These are phyloP conservation scores for Tricholoma terreum DNA, from an alignment of 768 basidiomycete species.

Conservation along the genomic window DNA sequence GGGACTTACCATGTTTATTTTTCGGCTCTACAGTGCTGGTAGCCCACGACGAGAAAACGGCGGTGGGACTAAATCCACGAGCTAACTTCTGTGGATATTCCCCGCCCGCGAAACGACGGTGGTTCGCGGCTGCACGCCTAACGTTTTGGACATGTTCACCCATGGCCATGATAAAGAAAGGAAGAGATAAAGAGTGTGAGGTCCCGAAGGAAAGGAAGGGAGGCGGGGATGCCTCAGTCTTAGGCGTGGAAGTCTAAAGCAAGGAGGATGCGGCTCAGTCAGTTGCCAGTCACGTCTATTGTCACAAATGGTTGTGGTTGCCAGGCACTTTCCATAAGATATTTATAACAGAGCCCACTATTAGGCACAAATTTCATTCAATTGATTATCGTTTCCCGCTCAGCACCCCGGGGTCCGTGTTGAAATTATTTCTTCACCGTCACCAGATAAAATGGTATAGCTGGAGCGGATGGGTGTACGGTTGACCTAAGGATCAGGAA, in stretches of 20 bases:
- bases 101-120: conserved; percentile 15
- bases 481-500: too few relatives aligned
- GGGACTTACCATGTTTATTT: background rate
- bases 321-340: too few relatives aligned
- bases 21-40: conserved; percentile 1
- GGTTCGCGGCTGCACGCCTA: conserved; percentile 16
- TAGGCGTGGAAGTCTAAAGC: background rate
- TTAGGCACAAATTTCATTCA: too few relatives aligned
- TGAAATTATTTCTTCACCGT: too few relatives aligned
- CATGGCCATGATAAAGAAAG: conserved; percentile 17
- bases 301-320: background rate
- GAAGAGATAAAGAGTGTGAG: conserved; percentile 18
- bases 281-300: too few relatives aligned
- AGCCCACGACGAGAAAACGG: conserved; percentile 7
- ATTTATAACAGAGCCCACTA: too few relatives aligned
- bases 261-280: too few relatives aligned
- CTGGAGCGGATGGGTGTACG: too few relatives aligned
- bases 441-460: too few relatives aligned
- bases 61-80: conserved; percentile 18
- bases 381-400: too few relatives aligned
- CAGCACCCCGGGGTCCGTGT: too few relatives aligned
- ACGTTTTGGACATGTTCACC: conserved; percentile 5
- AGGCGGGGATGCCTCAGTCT: background rate
- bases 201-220: conserved; percentile 13
- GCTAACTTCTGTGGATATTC: conserved; percentile 11